These are phyloP conservation scores for Candida sanyaensis DNA, from an alignment of 1,139 yeast species.

Conservation along the genomic window DNA sequence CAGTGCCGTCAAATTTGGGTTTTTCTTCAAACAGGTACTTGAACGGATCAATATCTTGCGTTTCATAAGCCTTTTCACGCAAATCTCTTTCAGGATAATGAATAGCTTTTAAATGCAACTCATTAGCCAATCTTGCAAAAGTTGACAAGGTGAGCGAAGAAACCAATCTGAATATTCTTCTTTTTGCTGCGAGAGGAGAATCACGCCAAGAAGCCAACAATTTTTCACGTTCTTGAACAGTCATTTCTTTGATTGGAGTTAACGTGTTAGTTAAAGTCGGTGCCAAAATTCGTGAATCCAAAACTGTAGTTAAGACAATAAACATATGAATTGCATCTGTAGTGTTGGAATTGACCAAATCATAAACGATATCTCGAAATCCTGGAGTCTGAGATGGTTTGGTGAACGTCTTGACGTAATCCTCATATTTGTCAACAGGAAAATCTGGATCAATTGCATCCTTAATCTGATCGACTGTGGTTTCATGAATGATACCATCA, in stretches of 20 bases:
- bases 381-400: conserved; percentile 35
- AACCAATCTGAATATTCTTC: conserved; percentile 32
- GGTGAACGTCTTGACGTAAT: conserved; percentile 29
- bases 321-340: conserved; percentile 23
- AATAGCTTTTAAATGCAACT: conserved; percentile 35
- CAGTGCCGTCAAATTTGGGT: conserved; percentile 31
- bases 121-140: conserved; percentile 29
- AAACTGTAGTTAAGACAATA: conserved; percentile 25
- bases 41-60: conserved; percentile 26
- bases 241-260: conserved; percentile 41
- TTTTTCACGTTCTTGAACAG: conserved; percentile 27
- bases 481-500: conserved; percentile 40
- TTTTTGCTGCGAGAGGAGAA: conserved; percentile 31
- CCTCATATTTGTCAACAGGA: conserved; percentile 32
- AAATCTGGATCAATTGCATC: conserved; percentile 29
- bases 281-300: conserved; percentile 36
- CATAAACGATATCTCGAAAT: conserved; percentile 22
- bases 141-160: conserved; percentile 24
- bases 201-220: conserved; percentile 40
- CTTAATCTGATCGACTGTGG: conserved; percentile 29
- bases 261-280: conserved; percentile 38
- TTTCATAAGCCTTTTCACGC: conserved; percentile 32
- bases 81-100: conserved; percentile 37
- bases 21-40: conserved; percentile 33
- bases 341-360: conserved; percentile 19